These are phyloP conservation scores for Apophysomyces variabilis DNA, from an alignment of 371 early-diverging fungal genomes.

Conservation along the genomic window DNA sequence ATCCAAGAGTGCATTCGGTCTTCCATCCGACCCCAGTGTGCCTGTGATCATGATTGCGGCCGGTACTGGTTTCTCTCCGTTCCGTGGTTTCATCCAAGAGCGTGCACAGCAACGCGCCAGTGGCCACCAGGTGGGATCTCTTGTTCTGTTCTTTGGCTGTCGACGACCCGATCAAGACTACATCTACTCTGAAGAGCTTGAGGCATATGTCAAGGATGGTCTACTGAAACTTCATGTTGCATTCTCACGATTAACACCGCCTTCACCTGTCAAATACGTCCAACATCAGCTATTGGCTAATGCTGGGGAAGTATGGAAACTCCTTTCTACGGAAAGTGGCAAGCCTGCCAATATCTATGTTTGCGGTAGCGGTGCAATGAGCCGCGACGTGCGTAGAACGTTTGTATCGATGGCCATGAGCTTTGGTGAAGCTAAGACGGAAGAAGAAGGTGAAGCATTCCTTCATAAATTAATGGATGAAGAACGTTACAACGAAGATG, in stretches of 20 bases:
- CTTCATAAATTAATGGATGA: slow-evolving; percentile 14
- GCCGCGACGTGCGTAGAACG: slow-evolving; percentile 25
- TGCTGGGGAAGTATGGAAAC: slow-evolving; percentile 19
- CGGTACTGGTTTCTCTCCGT: slow-evolving; percentile 86
- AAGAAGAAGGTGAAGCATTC: slow-evolving; percentile 19
- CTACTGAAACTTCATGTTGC: slow-evolving; percentile 62
- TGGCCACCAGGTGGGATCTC: slow-evolving; percentile 8
- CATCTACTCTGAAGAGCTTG: slow-evolving; percentile 67
- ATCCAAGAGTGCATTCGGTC: slow-evolving; percentile 25
- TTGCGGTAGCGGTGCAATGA: slow-evolving; percentile 29
- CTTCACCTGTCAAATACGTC: slow-evolving; percentile 24
- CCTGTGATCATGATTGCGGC: slow-evolving; percentile 56
- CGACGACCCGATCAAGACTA: slow-evolving; percentile 69
- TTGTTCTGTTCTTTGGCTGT: slow-evolving; percentile 76
- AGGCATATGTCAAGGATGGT: slow-evolving; percentile 44
- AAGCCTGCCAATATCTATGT: slow-evolving; percentile 21
- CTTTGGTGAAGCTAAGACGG: slow-evolving; percentile 18
- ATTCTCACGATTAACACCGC: slow-evolving; percentile 58
- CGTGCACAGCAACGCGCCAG: slow-evolving; percentile 14
- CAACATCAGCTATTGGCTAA: slow-evolving; percentile 29
- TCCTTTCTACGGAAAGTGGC: slow-evolving; percentile 2
- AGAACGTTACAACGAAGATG: slow-evolving; percentile 32
- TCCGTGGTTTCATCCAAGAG: slow-evolving; percentile 70
- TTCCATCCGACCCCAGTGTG: slow-evolving; percentile 26
- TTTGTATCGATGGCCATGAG: slow-evolving; percentile 19